These are phyloP conservation scores for Colletotrichum coccodes DNA, from an alignment of 2,329 filamentous ascomycete genomes.

Conservation along the genomic window DNA sequence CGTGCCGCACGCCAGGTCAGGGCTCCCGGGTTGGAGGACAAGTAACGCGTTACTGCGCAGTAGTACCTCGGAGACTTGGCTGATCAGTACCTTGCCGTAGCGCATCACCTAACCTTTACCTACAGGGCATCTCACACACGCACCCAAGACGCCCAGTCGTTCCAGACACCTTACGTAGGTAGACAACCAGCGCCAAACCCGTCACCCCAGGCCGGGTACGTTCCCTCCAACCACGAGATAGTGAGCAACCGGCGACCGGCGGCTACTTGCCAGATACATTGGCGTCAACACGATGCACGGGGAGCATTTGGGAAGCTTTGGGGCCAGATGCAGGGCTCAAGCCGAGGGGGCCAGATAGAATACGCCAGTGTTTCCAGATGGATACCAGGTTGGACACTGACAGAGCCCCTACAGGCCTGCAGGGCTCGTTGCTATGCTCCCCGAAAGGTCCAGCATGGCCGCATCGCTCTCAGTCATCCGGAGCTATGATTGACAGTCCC, in stretches of 20 bases:
- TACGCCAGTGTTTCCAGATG: conserved; percentile 7
- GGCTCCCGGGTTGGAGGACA: conserved; percentile 26
- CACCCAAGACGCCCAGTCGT: neutral
- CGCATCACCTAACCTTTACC: neutral
- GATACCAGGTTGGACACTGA: neutral
- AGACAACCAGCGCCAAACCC: conserved; percentile 11
- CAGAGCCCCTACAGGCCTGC: neutral
- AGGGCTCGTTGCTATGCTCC: neutral
- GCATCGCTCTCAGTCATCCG: neutral
- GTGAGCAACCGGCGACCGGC: conserved; percentile 10
- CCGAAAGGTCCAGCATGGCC: neutral
- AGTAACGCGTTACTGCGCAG: neutral
- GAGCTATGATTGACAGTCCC: conserved; percentile 7
- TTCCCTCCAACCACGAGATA: neutral
- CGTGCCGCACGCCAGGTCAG: conserved; percentile 26
- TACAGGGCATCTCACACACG: neutral
- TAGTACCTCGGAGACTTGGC: conserved; percentile 22
- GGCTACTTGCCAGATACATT: conserved; percentile 21
- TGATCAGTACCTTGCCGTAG: conserved; percentile 21
- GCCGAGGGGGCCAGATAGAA: neutral
- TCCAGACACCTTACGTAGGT: conserved; percentile 3
- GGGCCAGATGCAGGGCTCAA: conserved; percentile 8
- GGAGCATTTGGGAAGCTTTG: neutral
- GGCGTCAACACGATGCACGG: neutral
- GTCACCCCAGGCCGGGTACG: neutral